Evolutionary conservation across 1,284 basidiomycete species (phyloP).

Genomic region (Tremellales sp.): DNA sequence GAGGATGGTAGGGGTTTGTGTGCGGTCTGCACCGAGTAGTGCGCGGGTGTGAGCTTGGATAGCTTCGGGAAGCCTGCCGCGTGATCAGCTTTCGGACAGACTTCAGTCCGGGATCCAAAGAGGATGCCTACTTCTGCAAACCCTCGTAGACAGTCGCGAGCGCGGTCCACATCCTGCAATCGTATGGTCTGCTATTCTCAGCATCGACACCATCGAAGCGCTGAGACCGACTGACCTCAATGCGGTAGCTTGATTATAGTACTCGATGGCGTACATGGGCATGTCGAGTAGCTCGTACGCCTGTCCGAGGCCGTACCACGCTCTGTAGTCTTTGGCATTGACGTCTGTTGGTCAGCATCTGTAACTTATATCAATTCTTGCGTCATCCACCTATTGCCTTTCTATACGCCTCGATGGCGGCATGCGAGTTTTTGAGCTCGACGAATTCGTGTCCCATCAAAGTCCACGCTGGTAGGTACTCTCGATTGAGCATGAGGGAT

Average conservation of each 20-base stretch:
- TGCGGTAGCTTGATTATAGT: constrained; percentile 93
- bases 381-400: constrained; percentile 80
- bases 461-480: constrained; percentile 97
- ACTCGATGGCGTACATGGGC: constrained; percentile 92
- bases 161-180: constrained; percentile 93
- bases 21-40: constrained; percentile 73
- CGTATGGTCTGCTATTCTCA: constrained; percentile 72
- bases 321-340: constrained; percentile 92
- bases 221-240: constrained; percentile 60
- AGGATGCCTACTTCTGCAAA: constrained; percentile 63
- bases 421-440: constrained; percentile 98
- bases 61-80: constrained; percentile 69
- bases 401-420: constrained; percentile 95
- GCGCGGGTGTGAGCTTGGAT: constrained; percentile 85
- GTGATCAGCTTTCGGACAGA: background rate
- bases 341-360: constrained; percentile 58
- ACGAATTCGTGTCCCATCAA: constrained; percentile 98
- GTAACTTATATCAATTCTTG: background rate
- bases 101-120: background rate
- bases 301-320: constrained; percentile 98
- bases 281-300: constrained; percentile 95
- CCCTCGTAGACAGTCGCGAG: constrained; percentile 92
- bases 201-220: constrained; percentile 1
- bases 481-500: constrained; percentile 88
- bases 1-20: constrained; percentile 69